A percentile compares a stretch with the other conserved stretches of the same genome.
Evolutionary conservation across 192 early-diverging fungal genomes (phyloP).

Genomic region (Obelidium mucronatum): DNA sequence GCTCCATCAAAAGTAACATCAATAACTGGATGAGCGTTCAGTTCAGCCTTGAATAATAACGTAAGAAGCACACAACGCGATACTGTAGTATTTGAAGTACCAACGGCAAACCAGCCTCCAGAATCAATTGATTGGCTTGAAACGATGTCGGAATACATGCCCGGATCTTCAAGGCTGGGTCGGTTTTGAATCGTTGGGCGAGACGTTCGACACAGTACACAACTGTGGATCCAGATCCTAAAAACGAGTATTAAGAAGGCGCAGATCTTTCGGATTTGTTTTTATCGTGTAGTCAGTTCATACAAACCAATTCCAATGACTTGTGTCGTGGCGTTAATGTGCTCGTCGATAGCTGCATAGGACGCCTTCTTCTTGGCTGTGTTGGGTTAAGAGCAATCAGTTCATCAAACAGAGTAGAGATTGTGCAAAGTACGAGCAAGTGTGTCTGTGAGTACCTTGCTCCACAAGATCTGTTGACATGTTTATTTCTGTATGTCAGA

Average conservation of each 20-base stretch:
- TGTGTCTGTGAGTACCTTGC: slow-evolving; percentile 11
- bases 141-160: slow-evolving; percentile 93
- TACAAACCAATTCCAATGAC: slow-evolving; percentile 83
- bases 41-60: slow-evolving; percentile 35
- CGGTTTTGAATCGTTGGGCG: slow-evolving; percentile 66
- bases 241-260: too few relatives aligned
- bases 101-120: slow-evolving; percentile 81
- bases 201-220: slow-evolving; percentile 88
- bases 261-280: too few relatives aligned
- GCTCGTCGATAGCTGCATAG: slow-evolving; percentile 88
- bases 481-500: background rate
- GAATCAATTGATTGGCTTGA: slow-evolving; percentile 85
- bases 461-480: slow-evolving; percentile 16
- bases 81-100: slow-evolving; percentile 57
- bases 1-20: slow-evolving; percentile 96
- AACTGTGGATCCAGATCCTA: slow-evolving; percentile 70
- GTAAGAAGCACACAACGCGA: background rate
- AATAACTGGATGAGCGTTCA: slow-evolving; percentile 70
- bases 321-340: slow-evolving; percentile 70
- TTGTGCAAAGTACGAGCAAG: background rate
- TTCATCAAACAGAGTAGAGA: background rate
- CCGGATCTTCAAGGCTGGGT: slow-evolving; percentile 61
- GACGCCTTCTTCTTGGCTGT: slow-evolving; percentile 85
- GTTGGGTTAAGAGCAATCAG: slow-evolving; percentile 36
- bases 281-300: too few relatives aligned